Conservation (phyloP, 495 filamentous ascomycete species). For the Hyphodiscus hymeniophilus region DNA sequence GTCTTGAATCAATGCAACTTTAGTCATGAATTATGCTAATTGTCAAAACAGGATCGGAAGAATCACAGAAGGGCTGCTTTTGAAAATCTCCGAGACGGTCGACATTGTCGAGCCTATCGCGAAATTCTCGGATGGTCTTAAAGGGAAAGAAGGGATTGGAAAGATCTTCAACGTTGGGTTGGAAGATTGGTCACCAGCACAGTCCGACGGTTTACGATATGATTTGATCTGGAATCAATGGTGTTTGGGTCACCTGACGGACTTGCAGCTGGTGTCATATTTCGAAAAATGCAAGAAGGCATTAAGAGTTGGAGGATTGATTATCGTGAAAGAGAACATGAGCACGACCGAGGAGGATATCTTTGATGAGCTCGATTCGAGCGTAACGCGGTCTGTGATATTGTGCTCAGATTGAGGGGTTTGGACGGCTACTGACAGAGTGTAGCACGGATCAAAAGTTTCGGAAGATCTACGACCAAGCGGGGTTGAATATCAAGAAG, state of each 20-base stretch:
- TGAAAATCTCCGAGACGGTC: slow-evolving; percentile 32
- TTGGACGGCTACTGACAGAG: background rate
- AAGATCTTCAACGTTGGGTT: slow-evolving; percentile 65
- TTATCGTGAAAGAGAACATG: slow-evolving; percentile 87
- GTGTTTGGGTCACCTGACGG: slow-evolving; percentile 89
- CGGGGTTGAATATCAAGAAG: slow-evolving; percentile 55
- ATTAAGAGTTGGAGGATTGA: slow-evolving; percentile 41
- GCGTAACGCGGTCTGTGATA: slow-evolving; percentile 51
- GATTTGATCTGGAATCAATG: slow-evolving; percentile 73
- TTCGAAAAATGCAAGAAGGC: slow-evolving; percentile 51
- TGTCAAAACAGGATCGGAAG: slow-evolving; percentile 39
- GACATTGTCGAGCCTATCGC: slow-evolving; percentile 48
- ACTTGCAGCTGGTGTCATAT: slow-evolving; percentile 61
- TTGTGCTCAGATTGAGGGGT: background rate
- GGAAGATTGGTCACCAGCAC: slow-evolving; percentile 52
- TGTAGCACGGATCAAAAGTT: slow-evolving; percentile 62
- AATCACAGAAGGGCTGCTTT: slow-evolving; percentile 41
- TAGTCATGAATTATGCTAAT: too few species aligned
- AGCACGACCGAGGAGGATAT: slow-evolving; percentile 56
- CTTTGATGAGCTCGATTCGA: slow-evolving; percentile 72
- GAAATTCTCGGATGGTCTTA: slow-evolving; percentile 46
- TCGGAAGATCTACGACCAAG: slow-evolving; percentile 56
- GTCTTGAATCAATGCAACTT: too few species aligned
- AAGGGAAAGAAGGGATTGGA: slow-evolving; percentile 41
- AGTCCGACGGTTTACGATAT: slow-evolving; percentile 39